Base-by-base conservation (phyloP, 2,329 filamentous ascomycete genomes). In the Herpotrichia juniperi region DNA sequence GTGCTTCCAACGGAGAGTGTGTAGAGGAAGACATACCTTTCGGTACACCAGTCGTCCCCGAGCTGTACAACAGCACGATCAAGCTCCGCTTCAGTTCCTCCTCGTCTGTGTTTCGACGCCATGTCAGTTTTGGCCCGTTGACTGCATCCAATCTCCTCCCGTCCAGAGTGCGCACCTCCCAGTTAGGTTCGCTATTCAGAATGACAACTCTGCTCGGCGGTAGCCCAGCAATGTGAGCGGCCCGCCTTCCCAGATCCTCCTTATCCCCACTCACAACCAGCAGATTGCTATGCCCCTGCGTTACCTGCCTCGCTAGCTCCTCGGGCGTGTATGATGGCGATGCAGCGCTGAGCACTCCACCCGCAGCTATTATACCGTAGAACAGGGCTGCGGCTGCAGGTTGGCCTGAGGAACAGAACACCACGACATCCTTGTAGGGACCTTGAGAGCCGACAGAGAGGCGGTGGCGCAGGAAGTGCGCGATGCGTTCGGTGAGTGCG, bases 321-420 rank as follows among this genome's bases (percentile, higher is more conserved):
- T 70, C 61, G 1, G 76, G 69, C 0, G 81, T 82, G 2, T 74
- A 77, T 1, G 76, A 73, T 1, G 79, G 73, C 42, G 76, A 80
- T 0, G 80, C 81, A 6, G 80, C 78, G 4, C 80, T 81, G 58
- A 81, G 85, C 25, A 86, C 76, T n/a, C 82, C 83, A 2, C 80
- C 83, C 2, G 83, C 83, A 10, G 80, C 83, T 45, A 86, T 72
- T 42, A 83, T 78, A n/a, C 78, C 79, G 57, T 75, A 85, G 68
- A 86, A 84, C 2, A 82, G 51, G 22, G 77, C 74, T 0, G 81
- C 76, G 0, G 83, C 72, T 7, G 82, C 72, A 35, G 77, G 76
- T 55, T 85, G 81, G 2, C 83, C 83, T 2, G 79, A 77, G 1
- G 79, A 81, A 26, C 84, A 77, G 31, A 78, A 74, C 7, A 83